Evolutionary conservation across 768 basidiomycete genomes (phyloP).

Genomic region (Mycena maculata): DNA sequence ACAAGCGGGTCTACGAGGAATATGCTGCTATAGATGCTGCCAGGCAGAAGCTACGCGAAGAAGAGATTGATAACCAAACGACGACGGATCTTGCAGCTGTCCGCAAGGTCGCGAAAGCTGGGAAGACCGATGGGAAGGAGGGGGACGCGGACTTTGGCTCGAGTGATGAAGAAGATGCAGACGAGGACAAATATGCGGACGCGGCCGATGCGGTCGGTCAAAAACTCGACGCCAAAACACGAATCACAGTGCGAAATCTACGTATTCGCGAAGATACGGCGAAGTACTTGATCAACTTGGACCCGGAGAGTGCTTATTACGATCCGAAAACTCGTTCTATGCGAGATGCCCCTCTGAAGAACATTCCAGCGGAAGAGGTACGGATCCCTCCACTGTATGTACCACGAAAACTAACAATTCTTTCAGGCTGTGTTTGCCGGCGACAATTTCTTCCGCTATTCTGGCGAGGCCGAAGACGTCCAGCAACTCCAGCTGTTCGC

Average conservation of each 20-base stretch:
- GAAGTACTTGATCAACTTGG: constrained; percentile 97
- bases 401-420: constrained; percentile 16
- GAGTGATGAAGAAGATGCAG: constrained; percentile 94
- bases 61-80: constrained; percentile 97
- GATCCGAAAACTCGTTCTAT: constrained; percentile 99
- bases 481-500: constrained; percentile 96
- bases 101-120: constrained; percentile 94
- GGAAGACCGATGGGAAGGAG: constrained; percentile 76
- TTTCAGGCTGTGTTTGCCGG: constrained; percentile 89
- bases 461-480: constrained; percentile 93
- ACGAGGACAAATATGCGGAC: constrained; percentile 98
- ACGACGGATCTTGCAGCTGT: constrained; percentile 92
- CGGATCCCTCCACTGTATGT: constrained; percentile 41
- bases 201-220: constrained; percentile 98
- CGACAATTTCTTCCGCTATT: constrained; percentile 93
- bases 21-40: constrained; percentile 94
- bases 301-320: constrained; percentile 96
- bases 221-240: constrained; percentile 97
- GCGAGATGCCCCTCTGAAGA: constrained; percentile 92
- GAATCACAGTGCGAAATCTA: constrained; percentile 97
- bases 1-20: constrained; percentile 91
- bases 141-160: constrained; percentile 95
- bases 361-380: constrained; percentile 89
- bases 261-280: constrained; percentile 99
- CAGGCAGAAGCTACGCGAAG: constrained; percentile 90